Conservation (phyloP, 257 asterid genomes). For the Schizonepeta tenuifolia region DNA sequence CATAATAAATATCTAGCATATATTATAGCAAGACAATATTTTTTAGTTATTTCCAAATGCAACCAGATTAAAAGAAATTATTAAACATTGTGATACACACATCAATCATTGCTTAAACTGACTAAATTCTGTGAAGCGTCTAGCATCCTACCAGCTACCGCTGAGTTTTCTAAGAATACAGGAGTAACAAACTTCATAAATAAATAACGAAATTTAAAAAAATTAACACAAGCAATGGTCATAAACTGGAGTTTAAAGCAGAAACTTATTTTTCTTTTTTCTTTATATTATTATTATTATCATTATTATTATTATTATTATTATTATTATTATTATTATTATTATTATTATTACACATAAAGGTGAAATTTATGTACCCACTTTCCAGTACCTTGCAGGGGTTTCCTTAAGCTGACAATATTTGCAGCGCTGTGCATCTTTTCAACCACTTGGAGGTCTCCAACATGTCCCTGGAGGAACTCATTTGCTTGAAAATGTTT, state of each 20-base stretch:
- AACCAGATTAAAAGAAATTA: not conserved
- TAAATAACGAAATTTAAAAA: not conserved
- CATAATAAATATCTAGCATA: not conserved
- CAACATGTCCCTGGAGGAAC: not conserved
- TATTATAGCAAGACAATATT: not conserved
- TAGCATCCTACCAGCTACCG: not conserved
- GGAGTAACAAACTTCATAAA: not conserved
- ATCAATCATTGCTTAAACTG: slow-evolving; percentile 11
- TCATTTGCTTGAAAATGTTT: not conserved
- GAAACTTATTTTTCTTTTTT: not conserved
- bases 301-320: too few relatives aligned
- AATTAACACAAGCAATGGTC: not conserved
- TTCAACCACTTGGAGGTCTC: not conserved
- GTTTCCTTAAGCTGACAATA: not conserved
- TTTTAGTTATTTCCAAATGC: not conserved
- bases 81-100: not conserved
- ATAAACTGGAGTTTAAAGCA: slow-evolving; percentile 12
- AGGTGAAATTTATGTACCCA: not conserved
- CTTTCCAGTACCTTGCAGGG: slow-evolving; percentile 10
- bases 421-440: not conserved
- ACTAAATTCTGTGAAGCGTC: not conserved
- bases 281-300: too few relatives aligned
- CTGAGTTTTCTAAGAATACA: slow-evolving; percentile 5
- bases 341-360: not conserved
- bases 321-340: too few relatives aligned